phyloP scores from a whole-genome alignment of 495 filamentous ascomycete species.

The Penicillium diatomitis region DNA sequence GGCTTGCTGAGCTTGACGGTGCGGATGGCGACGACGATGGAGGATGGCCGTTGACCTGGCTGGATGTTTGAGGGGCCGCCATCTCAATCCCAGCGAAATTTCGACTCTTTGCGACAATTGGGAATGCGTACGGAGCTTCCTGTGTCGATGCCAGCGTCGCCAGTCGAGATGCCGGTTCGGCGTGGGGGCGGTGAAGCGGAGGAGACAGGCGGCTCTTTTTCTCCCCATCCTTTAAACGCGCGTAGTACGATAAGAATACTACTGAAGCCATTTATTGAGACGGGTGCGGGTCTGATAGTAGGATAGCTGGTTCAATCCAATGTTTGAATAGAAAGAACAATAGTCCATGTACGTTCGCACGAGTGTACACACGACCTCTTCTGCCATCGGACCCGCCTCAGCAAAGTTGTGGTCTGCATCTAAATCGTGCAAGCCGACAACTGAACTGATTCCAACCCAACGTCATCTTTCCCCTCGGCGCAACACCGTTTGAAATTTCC shows the following conservation, averaged over 20 bases:
- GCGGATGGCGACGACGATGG: conserved; percentile 5
- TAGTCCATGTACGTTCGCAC: too few species aligned
- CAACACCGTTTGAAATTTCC: background rate
- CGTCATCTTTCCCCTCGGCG: conserved; percentile 9
- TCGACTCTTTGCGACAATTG: too few species aligned
- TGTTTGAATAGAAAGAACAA: background rate
- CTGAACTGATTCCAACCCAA: conserved; percentile 10
- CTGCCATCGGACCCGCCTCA: background rate
- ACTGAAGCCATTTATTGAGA: too few species aligned
- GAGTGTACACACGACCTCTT: background rate
- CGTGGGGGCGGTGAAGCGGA: conserved; percentile 17
- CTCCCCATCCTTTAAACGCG: too few species aligned
- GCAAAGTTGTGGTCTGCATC: background rate
- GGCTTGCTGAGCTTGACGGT: conserved; percentile 5
- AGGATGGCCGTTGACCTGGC: conserved; percentile 22
- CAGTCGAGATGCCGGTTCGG: conserved; percentile 12
- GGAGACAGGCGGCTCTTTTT: conserved; percentile 14
- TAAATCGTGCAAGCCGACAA: background rate
- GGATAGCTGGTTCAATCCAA: background rate
- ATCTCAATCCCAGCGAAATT: conserved; percentile 1
- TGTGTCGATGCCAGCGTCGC: conserved; percentile 19
- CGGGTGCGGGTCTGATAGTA: background rate
- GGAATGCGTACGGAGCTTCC: background rate
- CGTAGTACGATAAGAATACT: too few species aligned
- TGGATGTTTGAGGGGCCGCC: conserved; percentile 5